Evolutionary conservation across 169 alveolate genomes (phyloP), one percentile per base, ranked within the genome.

Genomic region (Eimeria sp.): DNA sequence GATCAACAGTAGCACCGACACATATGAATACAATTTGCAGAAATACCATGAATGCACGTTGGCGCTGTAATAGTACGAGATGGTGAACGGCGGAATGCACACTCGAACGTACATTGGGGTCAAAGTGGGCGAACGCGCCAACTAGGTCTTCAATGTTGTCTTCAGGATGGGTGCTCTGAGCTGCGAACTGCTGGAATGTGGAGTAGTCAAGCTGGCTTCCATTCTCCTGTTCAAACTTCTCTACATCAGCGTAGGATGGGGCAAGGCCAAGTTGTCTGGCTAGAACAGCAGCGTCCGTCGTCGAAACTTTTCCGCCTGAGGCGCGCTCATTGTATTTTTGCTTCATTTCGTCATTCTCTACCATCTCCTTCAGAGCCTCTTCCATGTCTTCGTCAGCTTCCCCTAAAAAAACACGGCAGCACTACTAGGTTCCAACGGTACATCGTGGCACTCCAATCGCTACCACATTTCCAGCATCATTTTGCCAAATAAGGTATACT

Each of bases 251-350:
- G 57, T 95, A 96, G 82, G 98, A 97, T 40, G 98, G 98, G 82
- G 98, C 97, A 65, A 97, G 92, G 49, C 98, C 98, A 57, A 96
- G 96, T 94, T 95, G 96, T 75, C 96, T 30, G n/a, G 96, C 96
- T 16, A 92, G 86, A 3, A 92, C 91, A 27, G 88, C 63, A 40
- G 96, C 96, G 73, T 92, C 96, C 3, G 27, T 45, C 4, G 87
- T 63, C 7, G 96, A 63, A 47, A 92, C 86, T 49, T 92, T 92
- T n/a, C 97, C 97, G 57, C 87, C 90, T 43, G 92, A 78, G 45
- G 97, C 95, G 14, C 91, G 95, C 58, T 95, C 97, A 91, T 95
- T 95, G 97, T 96, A 97, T 65, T 88, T 86, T 67, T 27, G 83
- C 80, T 86, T 65, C 95, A 96, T 96, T 22, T 97, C 98, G 67